Evolutionary conservation across 2,329 filamentous ascomycete species (phyloP), one percentile per base, ranked within the genome.

Genomic region (Cephalotrichum gorgonifer): DNA sequence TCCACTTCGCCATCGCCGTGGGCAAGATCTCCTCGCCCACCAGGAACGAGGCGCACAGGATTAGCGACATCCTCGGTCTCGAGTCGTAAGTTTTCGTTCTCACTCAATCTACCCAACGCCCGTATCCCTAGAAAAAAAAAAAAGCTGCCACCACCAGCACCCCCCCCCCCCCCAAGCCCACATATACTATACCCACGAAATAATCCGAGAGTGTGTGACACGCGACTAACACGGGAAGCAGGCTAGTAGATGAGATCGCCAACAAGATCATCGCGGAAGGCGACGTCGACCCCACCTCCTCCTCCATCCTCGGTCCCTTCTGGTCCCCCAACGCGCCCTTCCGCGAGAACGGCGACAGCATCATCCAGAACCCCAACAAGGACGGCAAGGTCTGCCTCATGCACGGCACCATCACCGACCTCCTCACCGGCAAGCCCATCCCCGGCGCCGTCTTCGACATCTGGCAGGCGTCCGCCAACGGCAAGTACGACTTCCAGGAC

Each of bases 401-500:
- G 79, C 82, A 87, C 71, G 85, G 85, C 56, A 69, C 74, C 43
- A 75, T 88, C 60, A 74, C 65, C 44, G 81, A 86, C 59, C 70
- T 83, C 55, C 70, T 77, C 54, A 85, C 82, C 51, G 78, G 79
- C 60, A 75, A 77, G 67, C 79, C 79, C 53, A 81, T 88, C 58
- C 74, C 74, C 49, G 71, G 73, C 58, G 84, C 83, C 56, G 80
- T 86, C 54, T 79, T 88, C 58, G 85, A 88, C 62, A 83, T 88
- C 70, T 88, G 85, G 85, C 82, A 88, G 62, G 83, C 85, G 46
- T 83, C 78, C 55, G 73, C 81, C 64, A 88, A 87, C 68, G 84
- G 83, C 63, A 81, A 83, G 62, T 88, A 88, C 71, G 83, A 86
- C 60, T 80, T 85, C 73, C 82, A 86, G 65, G 85, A 88, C 64